Evolutionary conservation across 2,329 filamentous ascomycete species (phyloP), one percentile per base, ranked within the genome.

Genomic region (Stachybotrys chartarum): DNA sequence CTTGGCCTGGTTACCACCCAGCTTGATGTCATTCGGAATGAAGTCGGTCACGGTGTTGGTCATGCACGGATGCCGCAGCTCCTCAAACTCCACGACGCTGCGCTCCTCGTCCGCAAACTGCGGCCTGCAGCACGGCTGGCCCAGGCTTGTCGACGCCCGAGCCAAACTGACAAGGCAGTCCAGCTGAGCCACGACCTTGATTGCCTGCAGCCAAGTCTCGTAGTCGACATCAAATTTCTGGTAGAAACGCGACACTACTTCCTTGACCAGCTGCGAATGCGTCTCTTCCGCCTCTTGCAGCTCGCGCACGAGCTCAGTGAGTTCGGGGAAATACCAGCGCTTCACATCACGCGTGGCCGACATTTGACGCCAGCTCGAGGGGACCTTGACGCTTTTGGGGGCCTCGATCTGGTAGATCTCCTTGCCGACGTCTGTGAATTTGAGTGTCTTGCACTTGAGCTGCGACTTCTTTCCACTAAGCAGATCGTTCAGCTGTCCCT

Each of bases 371-470:
- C 94, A 99, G 63, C 78, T 83, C 61, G 88, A 88, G 0, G 94
- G 94, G 3, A 99, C 85, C 70, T 95, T 96, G 66, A 90, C 77
- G 1, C 76, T 75, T 70, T 94, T 96, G 0, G 94, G 93, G 0
- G 90, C 87, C 69, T 99, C 94, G 11, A 99, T 79, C 72, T 99
- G 93, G 72, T 96, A 97, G 53, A 99, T 90, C 66, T 99, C 94
- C 69, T 99, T 99, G 58, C 94, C 94, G 7, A 95, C 88, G 66
- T 97, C 90, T 31, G 85, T 85, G 63, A 86, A 94, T 66, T 85
- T 85, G 58, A 93, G 80, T 0, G 81, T 80, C 60, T 81, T 88
- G 56, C 87, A 91, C 58, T 87, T 89, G 5, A 97, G 77, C 48
- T 91, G 83, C 39, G 82, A 80, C 58, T 89, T 87, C 61, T 87